Percentiles rank a stretch among this genome's conserved stretches.
Evolutionary conservation across 441 rosid genomes (phyloP).

Genomic region (Metrosideros polymorpha): DNA sequence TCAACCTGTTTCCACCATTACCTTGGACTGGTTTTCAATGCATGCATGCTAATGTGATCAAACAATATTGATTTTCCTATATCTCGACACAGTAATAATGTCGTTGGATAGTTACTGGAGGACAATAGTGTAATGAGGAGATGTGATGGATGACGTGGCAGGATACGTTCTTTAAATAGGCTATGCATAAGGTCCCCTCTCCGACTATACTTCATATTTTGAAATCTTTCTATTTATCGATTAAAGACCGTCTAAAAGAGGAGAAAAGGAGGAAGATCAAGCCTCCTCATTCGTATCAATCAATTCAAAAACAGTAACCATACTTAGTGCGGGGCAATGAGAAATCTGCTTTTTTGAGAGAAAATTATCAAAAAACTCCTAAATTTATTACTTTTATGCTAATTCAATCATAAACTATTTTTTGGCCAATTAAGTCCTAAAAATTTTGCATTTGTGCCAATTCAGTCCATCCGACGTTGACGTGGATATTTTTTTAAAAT

Average conservation of each 20-base stretch:
- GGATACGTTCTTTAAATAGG: neutral
- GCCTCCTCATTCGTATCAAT: neutral
- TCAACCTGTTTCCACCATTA: neutral
- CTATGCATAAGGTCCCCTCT: neutral
- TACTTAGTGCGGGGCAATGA: fast-evolving
- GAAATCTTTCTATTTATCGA: neutral
- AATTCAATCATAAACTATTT: no score
- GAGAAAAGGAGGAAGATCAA: neutral
- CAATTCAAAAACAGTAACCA: neutral
- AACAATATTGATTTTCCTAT: neutral
- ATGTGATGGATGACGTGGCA: neutral
- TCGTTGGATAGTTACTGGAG: no score
- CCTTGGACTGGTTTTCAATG: neutral
- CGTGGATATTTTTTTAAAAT: no score
- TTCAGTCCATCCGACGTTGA: no score
- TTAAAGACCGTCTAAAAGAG: neutral
- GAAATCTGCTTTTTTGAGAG: no score
- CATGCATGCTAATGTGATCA: neutral
- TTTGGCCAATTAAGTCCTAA: no score
- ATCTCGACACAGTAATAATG: neutral
- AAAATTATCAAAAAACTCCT: no score
- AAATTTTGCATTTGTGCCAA: no score
- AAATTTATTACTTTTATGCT: no score
- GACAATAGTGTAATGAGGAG: neutral
- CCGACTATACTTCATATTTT: neutral